phyloP scores from a whole-genome alignment of 2,329 filamentous ascomycete genomes.

The Arthrocladium fulminans region DNA sequence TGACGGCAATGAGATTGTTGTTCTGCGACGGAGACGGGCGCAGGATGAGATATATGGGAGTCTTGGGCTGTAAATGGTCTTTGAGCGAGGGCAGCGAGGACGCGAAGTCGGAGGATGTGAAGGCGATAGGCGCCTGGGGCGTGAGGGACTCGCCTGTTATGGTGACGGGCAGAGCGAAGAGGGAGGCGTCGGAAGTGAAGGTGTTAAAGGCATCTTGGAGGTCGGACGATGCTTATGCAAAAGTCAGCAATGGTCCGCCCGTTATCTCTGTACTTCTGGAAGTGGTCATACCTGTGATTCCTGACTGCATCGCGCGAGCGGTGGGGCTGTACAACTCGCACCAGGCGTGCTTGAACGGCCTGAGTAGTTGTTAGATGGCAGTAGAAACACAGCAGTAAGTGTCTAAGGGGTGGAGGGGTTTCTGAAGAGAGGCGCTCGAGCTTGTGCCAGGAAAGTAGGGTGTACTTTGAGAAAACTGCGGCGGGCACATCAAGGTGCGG shows the following conservation, averaged over 20 bases:
- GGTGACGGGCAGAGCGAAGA: constrained; percentile 40
- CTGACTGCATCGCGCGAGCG: constrained; percentile 37
- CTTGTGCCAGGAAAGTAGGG: too few relatives aligned
- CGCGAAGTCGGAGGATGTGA: constrained; percentile 40
- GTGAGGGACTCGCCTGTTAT: constrained; percentile 38
- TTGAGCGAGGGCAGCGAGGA: constrained; percentile 42
- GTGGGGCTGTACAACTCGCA: neutral
- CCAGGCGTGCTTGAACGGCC: too few relatives aligned
- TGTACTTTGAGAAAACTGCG: too few relatives aligned
- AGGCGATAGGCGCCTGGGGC: constrained; percentile 32
- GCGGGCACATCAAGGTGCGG: too few relatives aligned
- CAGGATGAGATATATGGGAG: constrained; percentile 53
- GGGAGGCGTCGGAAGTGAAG: constrained; percentile 33
- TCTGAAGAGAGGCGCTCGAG: too few relatives aligned
- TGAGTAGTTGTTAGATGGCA: too few relatives aligned
- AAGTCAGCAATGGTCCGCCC: constrained; percentile 6
- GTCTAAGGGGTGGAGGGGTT: too few relatives aligned
- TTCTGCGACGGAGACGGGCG: constrained; percentile 30
- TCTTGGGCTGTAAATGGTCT: constrained; percentile 45
- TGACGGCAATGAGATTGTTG: constrained; percentile 45
- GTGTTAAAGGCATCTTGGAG: constrained; percentile 39
- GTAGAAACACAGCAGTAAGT: too few relatives aligned
- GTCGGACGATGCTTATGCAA: constrained; percentile 32
- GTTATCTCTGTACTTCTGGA: constrained; percentile 1
- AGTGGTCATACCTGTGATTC: constrained; percentile 35